A percentile compares a stretch with the other conserved stretches of the same genome.
Conservation (phyloP, 345 rosid species). For the Salix purpurea region DNA sequence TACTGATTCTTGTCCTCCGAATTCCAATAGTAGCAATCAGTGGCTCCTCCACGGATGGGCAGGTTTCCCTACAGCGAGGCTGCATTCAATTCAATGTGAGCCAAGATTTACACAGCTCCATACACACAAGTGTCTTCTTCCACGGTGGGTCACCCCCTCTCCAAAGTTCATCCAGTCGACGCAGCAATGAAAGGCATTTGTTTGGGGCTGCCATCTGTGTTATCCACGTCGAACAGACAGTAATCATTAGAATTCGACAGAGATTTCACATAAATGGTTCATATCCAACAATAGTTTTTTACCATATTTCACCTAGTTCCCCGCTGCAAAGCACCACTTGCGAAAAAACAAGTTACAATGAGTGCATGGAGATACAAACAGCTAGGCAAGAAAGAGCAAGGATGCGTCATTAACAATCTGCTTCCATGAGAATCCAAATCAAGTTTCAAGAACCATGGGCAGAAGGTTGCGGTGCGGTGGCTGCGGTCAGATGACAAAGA, state of each 20-base stretch:
- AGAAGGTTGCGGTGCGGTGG: no score
- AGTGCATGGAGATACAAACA: background rate
- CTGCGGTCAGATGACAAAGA: slow-evolving; percentile 28
- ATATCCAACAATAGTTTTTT: background rate
- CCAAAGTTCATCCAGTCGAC: background rate
- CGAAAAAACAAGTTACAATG: background rate
- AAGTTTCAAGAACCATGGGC: background rate
- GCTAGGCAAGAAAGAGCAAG: background rate
- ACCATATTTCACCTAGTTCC: background rate
- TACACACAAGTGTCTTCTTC: background rate
- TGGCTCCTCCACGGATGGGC: background rate
- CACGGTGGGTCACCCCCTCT: background rate
- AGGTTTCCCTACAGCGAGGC: background rate
- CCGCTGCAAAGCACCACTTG: background rate
- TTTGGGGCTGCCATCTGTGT: background rate
- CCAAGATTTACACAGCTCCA: background rate
- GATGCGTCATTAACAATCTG: background rate
- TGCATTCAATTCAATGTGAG: background rate
- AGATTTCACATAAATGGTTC: background rate
- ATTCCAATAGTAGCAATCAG: background rate
- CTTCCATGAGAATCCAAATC: background rate
- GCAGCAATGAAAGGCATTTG: background rate
- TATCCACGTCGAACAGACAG: background rate
- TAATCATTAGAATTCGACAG: background rate
- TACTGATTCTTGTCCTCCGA: background rate